Conservation (phyloP, 106 monocot species). For the Acanthochlamys bracteata region DNA sequence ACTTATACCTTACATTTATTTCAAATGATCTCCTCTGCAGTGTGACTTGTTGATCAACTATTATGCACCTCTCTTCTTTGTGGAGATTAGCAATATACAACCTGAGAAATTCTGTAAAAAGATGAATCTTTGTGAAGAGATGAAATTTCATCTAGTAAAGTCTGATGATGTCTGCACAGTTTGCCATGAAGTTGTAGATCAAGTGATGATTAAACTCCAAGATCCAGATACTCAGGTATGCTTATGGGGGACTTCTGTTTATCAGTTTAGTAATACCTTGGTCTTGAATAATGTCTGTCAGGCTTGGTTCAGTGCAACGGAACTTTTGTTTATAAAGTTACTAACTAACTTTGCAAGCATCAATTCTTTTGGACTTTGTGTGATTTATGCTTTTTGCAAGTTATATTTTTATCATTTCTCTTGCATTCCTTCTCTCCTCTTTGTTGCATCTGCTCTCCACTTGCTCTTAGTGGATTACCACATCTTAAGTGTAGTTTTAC, state of each 20-base stretch:
- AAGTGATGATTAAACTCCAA: slow-evolving; percentile 38
- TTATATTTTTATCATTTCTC: too few relatives aligned
- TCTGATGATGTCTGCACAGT: slow-evolving; percentile 30
- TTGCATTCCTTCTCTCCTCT: too few relatives aligned
- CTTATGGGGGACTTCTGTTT: not conserved
- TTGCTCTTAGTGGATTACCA: too few relatives aligned
- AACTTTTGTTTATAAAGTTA: too few relatives aligned
- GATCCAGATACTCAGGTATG: slow-evolving; percentile 53
- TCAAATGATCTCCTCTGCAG: slow-evolving; percentile 19
- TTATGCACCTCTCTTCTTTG: slow-evolving; percentile 44
- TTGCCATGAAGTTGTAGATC: slow-evolving; percentile 31
- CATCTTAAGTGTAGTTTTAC: too few relatives aligned
- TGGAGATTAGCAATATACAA: slow-evolving; percentile 25
- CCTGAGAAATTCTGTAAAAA: slow-evolving; percentile 48
- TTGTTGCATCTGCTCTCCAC: too few relatives aligned
- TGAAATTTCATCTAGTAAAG: slow-evolving; percentile 5
- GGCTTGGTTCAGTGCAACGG: too few relatives aligned
- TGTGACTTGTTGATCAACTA: slow-evolving; percentile 47
- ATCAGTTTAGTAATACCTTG: not conserved
- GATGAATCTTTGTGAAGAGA: slow-evolving; percentile 33
- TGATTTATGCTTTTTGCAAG: too few relatives aligned
- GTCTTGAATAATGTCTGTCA: not conserved
- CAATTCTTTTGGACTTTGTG: too few relatives aligned
- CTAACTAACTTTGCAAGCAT: too few relatives aligned
- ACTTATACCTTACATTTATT: not conserved